Evolutionary conservation across 1,284 basidiomycete species (phyloP).

Genomic region (Stereum hirsutum): DNA sequence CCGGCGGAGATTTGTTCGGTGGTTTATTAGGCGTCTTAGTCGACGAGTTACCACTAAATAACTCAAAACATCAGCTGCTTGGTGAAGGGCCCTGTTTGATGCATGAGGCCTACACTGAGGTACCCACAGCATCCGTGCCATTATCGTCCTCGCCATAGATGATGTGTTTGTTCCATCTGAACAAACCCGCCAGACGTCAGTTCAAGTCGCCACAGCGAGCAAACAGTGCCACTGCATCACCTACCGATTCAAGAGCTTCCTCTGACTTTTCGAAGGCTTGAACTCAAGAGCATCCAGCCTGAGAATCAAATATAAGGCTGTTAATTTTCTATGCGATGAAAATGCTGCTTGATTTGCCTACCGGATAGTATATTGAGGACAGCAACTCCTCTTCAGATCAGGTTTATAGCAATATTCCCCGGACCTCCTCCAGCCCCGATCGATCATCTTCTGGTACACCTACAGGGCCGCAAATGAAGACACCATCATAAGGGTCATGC

Average conservation of each 20-base stretch:
- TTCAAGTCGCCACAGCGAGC: too few species aligned
- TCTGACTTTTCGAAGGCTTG: slow-evolving; percentile 69
- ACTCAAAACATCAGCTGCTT: too few species aligned
- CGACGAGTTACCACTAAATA: too few species aligned
- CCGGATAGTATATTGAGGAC: slow-evolving; percentile 90
- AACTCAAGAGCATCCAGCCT: slow-evolving; percentile 74
- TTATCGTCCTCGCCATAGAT: slow-evolving; percentile 17
- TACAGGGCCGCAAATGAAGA: slow-evolving; percentile 22
- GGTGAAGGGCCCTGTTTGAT: too few species aligned
- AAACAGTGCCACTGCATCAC: too few species aligned
- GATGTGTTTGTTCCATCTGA: slow-evolving; percentile 72
- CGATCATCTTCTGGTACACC: slow-evolving; percentile 76
- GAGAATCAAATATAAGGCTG: slow-evolving; percentile 4
- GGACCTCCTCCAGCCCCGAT: slow-evolving; percentile 85
- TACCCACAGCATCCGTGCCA: too few species aligned
- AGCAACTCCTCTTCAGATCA: slow-evolving; percentile 75
- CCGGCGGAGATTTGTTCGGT: slow-evolving; percentile 9
- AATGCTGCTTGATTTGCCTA: slow-evolving; percentile 19
- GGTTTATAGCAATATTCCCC: slow-evolving; percentile 82
- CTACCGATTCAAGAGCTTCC: slow-evolving; percentile 67
- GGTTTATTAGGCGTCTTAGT: too few species aligned
- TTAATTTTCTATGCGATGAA: slow-evolving; percentile 1
- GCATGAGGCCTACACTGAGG: too few species aligned
- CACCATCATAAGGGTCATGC: not conserved
- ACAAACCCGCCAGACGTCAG: slow-evolving; percentile 5